These are phyloP conservation scores for Clarireedia homoeocarpa DNA, from an alignment of 2,329 filamentous ascomycete genomes.

Conservation along the genomic window DNA sequence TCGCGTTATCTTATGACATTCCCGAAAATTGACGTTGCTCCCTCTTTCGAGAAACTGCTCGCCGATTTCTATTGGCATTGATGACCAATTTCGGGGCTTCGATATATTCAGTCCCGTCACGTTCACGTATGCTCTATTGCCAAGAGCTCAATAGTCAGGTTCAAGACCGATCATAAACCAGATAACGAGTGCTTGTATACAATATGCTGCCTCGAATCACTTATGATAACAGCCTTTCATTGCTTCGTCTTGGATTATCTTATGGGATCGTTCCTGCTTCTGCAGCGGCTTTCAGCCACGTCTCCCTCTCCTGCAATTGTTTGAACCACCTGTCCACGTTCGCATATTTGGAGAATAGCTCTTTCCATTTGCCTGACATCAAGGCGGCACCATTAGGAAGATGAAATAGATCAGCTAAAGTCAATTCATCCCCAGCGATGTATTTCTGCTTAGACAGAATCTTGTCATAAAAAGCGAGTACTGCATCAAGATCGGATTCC, in stretches of 20 bases:
- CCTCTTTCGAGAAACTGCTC: too few relatives aligned
- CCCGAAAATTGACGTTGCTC: too few relatives aligned
- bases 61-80: too few relatives aligned
- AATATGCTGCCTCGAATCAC: too few relatives aligned
- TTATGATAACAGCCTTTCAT: too few relatives aligned
- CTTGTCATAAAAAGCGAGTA: constrained; percentile 20
- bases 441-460: constrained; percentile 23
- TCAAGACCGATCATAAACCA: too few relatives aligned
- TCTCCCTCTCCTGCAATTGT: constrained; percentile 15
- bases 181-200: too few relatives aligned
- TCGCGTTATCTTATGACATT: too few relatives aligned
- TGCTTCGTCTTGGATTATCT: background rate
- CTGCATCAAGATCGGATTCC: constrained; percentile 13
- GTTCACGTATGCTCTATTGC: too few relatives aligned
- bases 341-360: constrained; percentile 17
- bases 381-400: constrained; percentile 19
- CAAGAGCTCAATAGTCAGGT: too few relatives aligned
- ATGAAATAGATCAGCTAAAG: constrained; percentile 25
- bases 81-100: too few relatives aligned
- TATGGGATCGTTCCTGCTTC: background rate
- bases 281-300: constrained; percentile 13
- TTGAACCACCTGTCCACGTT: constrained; percentile 19
- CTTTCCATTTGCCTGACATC: constrained; percentile 12
- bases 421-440: constrained; percentile 23
- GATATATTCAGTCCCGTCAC: too few relatives aligned